Evolutionary conservation across 331 rosid genomes (phyloP).

Genomic region (Acacia concinna): DNA sequence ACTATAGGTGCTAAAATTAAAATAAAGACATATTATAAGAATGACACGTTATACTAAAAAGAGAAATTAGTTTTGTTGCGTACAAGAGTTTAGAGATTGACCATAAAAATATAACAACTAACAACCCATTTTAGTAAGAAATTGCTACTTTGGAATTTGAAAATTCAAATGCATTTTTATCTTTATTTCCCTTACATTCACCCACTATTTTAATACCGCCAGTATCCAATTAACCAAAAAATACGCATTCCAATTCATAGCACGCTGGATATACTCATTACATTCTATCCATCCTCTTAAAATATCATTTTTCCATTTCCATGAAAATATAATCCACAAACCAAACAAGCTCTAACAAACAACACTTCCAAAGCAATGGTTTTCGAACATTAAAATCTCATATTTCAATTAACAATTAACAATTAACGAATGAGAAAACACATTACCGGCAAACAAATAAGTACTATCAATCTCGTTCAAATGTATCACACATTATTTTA

Average conservation of each 20-base stretch:
- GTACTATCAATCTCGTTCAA: constrained; percentile 28
- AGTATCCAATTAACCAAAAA: background rate
- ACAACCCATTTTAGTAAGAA: too few species aligned
- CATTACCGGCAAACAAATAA: background rate
- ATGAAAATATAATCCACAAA: background rate
- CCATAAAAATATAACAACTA: too few species aligned
- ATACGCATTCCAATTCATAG: background rate
- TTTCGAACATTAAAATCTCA: background rate
- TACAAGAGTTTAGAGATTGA: too few species aligned
- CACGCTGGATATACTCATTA: background rate
- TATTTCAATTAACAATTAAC: background rate
- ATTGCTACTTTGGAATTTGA: too few species aligned
- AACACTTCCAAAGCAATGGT: background rate
- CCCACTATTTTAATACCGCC: too few species aligned
- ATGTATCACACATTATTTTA: constrained; percentile 10
- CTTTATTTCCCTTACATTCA: too few species aligned
- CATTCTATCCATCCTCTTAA: background rate
- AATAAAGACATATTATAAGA: too few species aligned
- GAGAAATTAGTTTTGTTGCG: too few species aligned
- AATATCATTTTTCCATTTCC: background rate
- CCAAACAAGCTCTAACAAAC: background rate
- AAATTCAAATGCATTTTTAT: too few species aligned
- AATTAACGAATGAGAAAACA: background rate
- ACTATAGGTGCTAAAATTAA: too few species aligned
- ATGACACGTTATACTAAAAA: too few species aligned